Evolutionary conservation across 176 grass and related monocot genomes (phyloP), one percentile per base, ranked within the genome.

Genomic region (Melocanna baccifera): DNA sequence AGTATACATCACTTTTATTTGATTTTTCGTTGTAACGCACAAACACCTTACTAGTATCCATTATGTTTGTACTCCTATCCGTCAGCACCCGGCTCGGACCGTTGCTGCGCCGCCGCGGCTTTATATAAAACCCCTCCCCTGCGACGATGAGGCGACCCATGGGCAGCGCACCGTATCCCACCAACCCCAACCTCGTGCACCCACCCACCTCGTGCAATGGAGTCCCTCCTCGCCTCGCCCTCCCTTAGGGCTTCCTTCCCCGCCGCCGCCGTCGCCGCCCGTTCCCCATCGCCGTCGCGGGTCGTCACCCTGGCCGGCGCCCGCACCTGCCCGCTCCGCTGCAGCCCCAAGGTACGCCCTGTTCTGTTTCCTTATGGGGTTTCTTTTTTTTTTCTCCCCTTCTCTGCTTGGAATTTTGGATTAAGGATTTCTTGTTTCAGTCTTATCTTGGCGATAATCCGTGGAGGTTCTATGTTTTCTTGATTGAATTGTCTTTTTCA

Each of bases 11-110:
- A n/a, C n/a, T n/a, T n/a, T n/a, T n/a, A n/a, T n/a, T n/a, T n/a
- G n/a, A n/a, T n/a, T n/a, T n/a, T n/a, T n/a, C n/a, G n/a, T n/a
- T n/a, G n/a, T n/a, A n/a, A n/a, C n/a, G n/a, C n/a, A n/a, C n/a
- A n/a, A n/a, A n/a, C n/a, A n/a, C n/a, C n/a, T n/a, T n/a, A n/a
- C n/a, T n/a, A n/a, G n/a, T n/a, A n/a, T n/a, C n/a, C n/a, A n/a
- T n/a, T n/a, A n/a, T 34, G 32, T 6, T 15, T 51, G 42, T 34
- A 5, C 16, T n/a, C n/a, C n/a, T n/a, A n/a, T n/a, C 23, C 58
- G 43, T 80, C 77, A 80, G 77, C 77, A 5, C 77, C 62, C 28
- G 62, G 45, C 18, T 10, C 77, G 19, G 77, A 80, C 81, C 81
- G 80, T 28, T 30, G 52, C 39, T 40, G 23, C 50, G 37, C 66